A percentile compares a stretch with the other conserved stretches of the same genome.
Conservation (phyloP, 768 basidiomycete species). For the Terana coerulea region DNA sequence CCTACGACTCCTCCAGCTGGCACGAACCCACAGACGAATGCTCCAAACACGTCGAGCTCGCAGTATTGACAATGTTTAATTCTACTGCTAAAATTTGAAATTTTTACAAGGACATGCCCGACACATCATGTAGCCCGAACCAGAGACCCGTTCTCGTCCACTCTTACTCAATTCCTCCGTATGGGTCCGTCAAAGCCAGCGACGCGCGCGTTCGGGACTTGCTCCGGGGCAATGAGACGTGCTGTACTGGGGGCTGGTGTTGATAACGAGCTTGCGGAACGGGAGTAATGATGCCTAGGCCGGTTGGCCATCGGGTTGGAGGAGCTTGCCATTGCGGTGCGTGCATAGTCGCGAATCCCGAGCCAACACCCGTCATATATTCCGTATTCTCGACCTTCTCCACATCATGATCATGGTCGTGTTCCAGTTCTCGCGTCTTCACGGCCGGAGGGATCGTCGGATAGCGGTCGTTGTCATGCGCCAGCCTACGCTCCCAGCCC, state of each 20-base stretch:
- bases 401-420: neutral
- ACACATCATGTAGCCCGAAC: constrained; percentile 4
- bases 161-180: constrained; percentile 10
- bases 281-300: constrained; percentile 11
- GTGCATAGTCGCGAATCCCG: neutral
- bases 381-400: constrained; percentile 5
- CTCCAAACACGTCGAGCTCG: too few relatives aligned
- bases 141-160: constrained; percentile 5
- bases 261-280: neutral
- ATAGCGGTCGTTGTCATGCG: constrained; percentile 23
- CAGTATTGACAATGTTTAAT: too few relatives aligned
- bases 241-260: neutral
- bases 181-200: constrained; percentile 6
- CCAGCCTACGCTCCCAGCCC: constrained; percentile 47
- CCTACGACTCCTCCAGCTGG: constrained; percentile 17
- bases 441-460: constrained; percentile 25
- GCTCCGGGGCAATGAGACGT: neutral
- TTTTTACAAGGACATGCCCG: constrained; percentile 1
- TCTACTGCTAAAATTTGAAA: neutral
- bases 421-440: constrained; percentile 1
- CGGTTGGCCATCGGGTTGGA: neutral
- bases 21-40: too few relatives aligned
- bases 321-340: neutral
- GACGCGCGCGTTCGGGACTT: constrained; percentile 6
- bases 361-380: constrained; percentile 12